Conservation (phyloP, 2,329 filamentous ascomycete genomes). For the Paecilomyces dactylethromorphus region DNA sequence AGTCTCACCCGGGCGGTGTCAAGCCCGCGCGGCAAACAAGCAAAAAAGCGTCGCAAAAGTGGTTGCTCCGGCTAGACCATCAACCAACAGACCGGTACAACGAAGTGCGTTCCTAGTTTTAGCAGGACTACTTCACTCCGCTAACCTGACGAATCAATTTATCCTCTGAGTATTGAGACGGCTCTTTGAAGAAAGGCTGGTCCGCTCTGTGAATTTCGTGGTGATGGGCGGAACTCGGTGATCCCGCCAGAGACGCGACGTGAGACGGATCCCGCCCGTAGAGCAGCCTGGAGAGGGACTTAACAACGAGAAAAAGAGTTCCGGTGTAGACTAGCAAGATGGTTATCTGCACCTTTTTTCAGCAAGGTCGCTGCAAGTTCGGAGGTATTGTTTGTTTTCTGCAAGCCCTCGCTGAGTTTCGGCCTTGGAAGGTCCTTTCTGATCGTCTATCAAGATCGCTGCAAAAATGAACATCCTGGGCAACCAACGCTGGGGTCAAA, state of each 20-base stretch:
- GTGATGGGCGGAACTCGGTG: not conserved
- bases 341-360: conserved; percentile 57
- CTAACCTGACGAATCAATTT: not conserved
- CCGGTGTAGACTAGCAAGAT: conserved; percentile 17
- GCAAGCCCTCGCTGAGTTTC: not conserved
- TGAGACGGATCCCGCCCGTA: not conserved
- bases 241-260: not conserved
- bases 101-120: not conserved
- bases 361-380: conserved; percentile 58
- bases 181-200: not conserved
- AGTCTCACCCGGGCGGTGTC: not conserved
- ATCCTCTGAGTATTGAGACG: not conserved
- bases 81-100: not conserved
- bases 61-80: not conserved
- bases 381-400: conserved; percentile 44
- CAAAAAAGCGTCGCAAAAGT: not conserved
- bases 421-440: conserved; percentile 6
- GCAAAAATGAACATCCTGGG: conserved; percentile 54
- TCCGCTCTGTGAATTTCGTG: not conserved
- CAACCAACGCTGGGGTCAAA: conserved; percentile 39
- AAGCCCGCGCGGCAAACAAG: not conserved
- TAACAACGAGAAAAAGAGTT: conserved; percentile 1
- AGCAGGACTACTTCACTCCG: not conserved
- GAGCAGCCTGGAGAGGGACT: conserved; percentile 1
- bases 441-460: conserved; percentile 42